Conservation (phyloP, 1,139 yeast genomes). For the Geotrichum australiense region DNA sequence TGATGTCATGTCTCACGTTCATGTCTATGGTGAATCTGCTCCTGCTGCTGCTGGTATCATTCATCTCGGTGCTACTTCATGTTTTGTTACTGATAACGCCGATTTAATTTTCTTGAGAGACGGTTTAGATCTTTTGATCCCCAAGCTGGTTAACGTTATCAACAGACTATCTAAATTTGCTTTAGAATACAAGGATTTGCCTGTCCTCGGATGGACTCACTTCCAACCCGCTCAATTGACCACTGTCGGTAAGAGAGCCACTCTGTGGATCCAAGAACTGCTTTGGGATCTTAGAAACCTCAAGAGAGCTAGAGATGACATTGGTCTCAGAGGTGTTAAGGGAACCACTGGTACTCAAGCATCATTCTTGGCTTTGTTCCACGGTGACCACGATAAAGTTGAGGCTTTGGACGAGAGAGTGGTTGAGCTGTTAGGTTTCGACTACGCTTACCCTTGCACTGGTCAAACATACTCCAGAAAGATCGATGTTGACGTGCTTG, state of each 20-base stretch:
- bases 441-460: constrained; percentile 92
- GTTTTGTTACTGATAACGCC: constrained; percentile 97
- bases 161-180: constrained; percentile 87
- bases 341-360: constrained; percentile 99
- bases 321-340: constrained; percentile 96
- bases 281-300: constrained; percentile 97
- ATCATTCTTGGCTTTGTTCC: constrained; percentile 87
- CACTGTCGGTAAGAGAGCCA: constrained; percentile 97
- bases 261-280: constrained; percentile 95
- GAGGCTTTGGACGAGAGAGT: constrained; percentile 88
- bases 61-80: constrained; percentile 97
- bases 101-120: constrained; percentile 94
- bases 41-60: constrained; percentile 98
- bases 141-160: constrained; percentile 92
- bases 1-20: constrained; percentile 99
- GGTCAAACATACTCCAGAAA: constrained; percentile 98
- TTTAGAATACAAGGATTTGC: constrained; percentile 83
- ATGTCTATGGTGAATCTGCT: constrained; percentile 83
- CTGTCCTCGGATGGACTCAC: constrained; percentile 98
- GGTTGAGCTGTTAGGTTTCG: constrained; percentile 87
- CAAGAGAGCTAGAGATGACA: constrained; percentile 90
- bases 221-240: constrained; percentile 99
- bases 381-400: constrained; percentile 94
- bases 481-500: constrained; percentile 89
- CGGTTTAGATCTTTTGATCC: constrained; percentile 87